Evolutionary conservation across 257 asterid species (phyloP), one percentile per base, ranked within the genome.

Genomic region (Rehmannia glutinosa): DNA sequence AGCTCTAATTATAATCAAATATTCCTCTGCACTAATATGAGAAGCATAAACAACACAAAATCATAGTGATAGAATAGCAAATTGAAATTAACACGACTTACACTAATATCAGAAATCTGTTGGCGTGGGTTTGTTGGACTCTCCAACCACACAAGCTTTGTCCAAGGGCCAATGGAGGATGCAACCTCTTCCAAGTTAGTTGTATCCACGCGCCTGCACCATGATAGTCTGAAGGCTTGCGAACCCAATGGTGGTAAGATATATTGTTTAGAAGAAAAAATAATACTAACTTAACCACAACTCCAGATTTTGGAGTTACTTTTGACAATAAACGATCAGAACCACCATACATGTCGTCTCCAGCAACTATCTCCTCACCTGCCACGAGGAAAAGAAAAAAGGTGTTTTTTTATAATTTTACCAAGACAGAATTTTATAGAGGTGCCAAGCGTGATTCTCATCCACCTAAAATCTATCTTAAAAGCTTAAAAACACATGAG

Each of bases 41-140:
- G 54, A 50, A 64, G 9, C 20, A 6, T 5, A 55, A 56, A 38
- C 42, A 30, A 47, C 20, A 27, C 19, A 60, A 47, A 56, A 12
- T 17, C 20, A 9, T 21, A 39, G 11, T 24, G 24, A 20, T n/a
- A 33, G 66, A 33, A 57, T 32, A 16, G 17, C 8, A 35, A 71
- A 47, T 45, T 63, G 8, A 67, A 56, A 33, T 23, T 39, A 39
- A 68, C 17, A 35, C 20, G 57, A 71, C 88, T 33, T 75, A 93
- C 96, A 68, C 85, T 88, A 75, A 93, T 88, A 72, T 93, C 96
- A 52, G 92, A 83, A 65, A 93, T 83, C 78, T 85, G 96, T 69
- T 87, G 97, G 39, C 97, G 95, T 15, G 99, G 99, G 77, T 93
- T 93, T 52, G 97, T 93, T 58, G 99, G 99, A 72, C 96, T 90